Evolutionary conservation across 345 rosid genomes (phyloP), one percentile per base, ranked within the genome.

Genomic region (Kernera saxatilis): DNA sequence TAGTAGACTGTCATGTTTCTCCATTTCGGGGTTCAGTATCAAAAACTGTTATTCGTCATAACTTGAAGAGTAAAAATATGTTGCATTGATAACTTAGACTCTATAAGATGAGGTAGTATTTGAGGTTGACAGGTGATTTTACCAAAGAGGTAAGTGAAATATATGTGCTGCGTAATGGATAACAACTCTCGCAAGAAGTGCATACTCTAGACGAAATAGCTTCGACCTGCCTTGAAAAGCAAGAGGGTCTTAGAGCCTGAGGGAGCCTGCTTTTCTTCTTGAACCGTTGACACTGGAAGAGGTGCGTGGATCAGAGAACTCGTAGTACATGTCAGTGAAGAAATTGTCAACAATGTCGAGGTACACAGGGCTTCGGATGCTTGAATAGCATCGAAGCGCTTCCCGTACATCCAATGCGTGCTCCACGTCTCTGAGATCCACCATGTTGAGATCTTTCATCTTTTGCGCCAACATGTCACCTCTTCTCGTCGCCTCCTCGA

Each of bases 381-480:
- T 80, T 21, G 94, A 86, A 62, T 93, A 91, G 69, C 90, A 91
- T 46, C 91, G 85, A 35, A 94, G 79, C 6, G 97, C 97, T 65
- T 94, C 99, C 69, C 85, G 87, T 7, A 91, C 80, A 72, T 91
- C 99, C 78, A 86, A 36, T 5, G 82, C 87, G 36, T 89, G 93
- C 35, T 94, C 99, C 53, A 82, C 67, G 64, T 88, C 91, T 63
- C 86, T 77, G 6, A 68, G 84, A 79, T 88, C 87, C 80, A 89
- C 79, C 96, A 86, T 85, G 76, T 89, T 95, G 74, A 94, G 57
- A 63, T 88, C 90, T 76, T 85, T 91, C 95, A 94, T 86, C 88
- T 86, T 94, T 74, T 79, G 78, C 1, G 90, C 90, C 73, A 94
- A 41, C 61, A 50, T 78, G 72, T 80, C 78, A 15, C 81, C 89